Conservation (phyloP, 129 eudicot genomes). For the Gnaphalium uliginosum region DNA sequence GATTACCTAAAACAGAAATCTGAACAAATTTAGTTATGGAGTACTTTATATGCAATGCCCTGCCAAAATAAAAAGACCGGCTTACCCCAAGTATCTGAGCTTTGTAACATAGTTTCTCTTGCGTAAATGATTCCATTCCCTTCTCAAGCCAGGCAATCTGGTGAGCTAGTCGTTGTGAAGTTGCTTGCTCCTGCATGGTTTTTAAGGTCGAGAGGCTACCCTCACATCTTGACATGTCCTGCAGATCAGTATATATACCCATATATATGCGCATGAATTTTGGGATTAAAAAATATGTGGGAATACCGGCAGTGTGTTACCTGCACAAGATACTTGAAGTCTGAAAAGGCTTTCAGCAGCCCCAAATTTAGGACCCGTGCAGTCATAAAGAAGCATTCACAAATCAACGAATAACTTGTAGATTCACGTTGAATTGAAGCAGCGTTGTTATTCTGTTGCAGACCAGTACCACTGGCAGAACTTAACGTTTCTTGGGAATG, state of each 20-base stretch:
- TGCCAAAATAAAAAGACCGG: neutral
- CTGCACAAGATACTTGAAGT: conserved; percentile 95
- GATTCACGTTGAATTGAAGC: conserved; percentile 38
- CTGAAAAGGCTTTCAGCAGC: conserved; percentile 85
- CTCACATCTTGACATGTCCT: conserved; percentile 90
- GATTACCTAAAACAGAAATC: too few species aligned
- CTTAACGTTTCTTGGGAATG: conserved; percentile 65
- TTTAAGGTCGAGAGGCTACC: conserved; percentile 66
- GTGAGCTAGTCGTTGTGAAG: conserved; percentile 67
- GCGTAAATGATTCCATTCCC: conserved; percentile 67
- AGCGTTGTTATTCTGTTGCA: conserved; percentile 35
- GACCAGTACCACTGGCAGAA: conserved; percentile 19
- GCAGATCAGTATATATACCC: conserved; percentile 20
- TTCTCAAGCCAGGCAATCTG: conserved; percentile 78
- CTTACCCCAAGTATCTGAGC: conserved; percentile 90
- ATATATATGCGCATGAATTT: conserved; percentile 5
- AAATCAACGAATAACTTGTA: conserved; percentile 69
- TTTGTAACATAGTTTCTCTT: conserved; percentile 85
- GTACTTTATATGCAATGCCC: too few species aligned
- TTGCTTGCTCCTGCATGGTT: conserved; percentile 73
- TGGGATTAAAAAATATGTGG: neutral
- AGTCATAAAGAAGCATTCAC: conserved; percentile 99
- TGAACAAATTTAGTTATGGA: too few species aligned
- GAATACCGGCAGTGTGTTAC: conserved; percentile 26
- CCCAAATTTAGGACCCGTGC: conserved; percentile 96